phyloP scores from a whole-genome alignment of 176 grass and related monocot genomes.

The Chloris gayana region DNA sequence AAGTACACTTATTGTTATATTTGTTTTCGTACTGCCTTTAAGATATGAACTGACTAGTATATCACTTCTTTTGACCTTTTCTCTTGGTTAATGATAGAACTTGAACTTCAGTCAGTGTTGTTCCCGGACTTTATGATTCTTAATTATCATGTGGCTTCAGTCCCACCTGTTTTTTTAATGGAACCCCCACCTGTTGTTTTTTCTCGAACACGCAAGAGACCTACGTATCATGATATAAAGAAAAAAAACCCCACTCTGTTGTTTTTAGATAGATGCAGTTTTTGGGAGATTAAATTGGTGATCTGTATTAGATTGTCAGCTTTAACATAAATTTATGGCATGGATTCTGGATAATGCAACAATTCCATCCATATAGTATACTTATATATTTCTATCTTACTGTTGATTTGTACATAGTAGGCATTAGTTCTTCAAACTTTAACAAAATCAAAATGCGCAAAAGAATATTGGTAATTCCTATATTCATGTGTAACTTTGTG shows the following conservation, averaged over 20 bases:
- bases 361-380: not conserved
- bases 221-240: too few relatives aligned
- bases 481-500: not conserved
- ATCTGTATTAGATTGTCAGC: conserved; percentile 28
- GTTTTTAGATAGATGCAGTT: conserved; percentile 10
- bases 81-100: not conserved
- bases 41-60: not conserved
- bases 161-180: not conserved
- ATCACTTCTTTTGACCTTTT: not conserved
- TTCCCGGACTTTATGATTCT: not conserved
- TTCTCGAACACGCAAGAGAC: too few relatives aligned
- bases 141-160: not conserved
- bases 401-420: conserved; percentile 1
- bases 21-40: not conserved
- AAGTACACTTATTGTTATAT: not conserved
- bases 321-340: not conserved
- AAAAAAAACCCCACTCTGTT: too few relatives aligned
- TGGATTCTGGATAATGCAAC: not conserved
- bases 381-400: conserved; percentile 6
- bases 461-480: not conserved
- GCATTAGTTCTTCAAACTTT: conserved; percentile 13
- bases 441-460: not conserved
- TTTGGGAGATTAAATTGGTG: conserved; percentile 7
- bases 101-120: not conserved
- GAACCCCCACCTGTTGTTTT: too few relatives aligned